Evolutionary conservation across 2,329 filamentous ascomycete species (phyloP).

Genomic region (Metarhizium robertsii): DNA sequence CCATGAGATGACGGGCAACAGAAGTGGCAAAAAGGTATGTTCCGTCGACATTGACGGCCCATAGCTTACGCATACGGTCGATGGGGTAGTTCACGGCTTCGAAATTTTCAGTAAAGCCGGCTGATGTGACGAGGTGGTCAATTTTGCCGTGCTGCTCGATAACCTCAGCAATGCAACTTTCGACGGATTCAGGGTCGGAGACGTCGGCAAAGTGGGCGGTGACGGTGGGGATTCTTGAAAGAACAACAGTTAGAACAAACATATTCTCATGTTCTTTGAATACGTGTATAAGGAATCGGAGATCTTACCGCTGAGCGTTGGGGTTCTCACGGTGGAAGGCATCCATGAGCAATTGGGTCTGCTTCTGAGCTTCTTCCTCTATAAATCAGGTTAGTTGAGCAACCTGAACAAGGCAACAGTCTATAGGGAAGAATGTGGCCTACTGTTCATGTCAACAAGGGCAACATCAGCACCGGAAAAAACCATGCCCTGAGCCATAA

Average conservation of each 20-base stretch:
- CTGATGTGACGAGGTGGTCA: conserved; percentile 89
- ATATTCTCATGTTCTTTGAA: no score
- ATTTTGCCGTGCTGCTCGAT: conserved; percentile 61
- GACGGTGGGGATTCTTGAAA: conserved; percentile 60
- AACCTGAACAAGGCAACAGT: not conserved
- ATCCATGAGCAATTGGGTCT: conserved; percentile 64
- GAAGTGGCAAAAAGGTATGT: conserved; percentile 82
- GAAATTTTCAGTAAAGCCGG: conserved; percentile 93
- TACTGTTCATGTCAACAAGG: conserved; percentile 88
- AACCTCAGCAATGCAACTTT: conserved; percentile 57
- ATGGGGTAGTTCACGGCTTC: conserved; percentile 85
- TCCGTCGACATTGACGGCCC: conserved; percentile 87
- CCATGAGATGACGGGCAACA: conserved; percentile 83
- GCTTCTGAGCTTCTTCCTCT: conserved; percentile 77
- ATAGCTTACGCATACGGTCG: conserved; percentile 86
- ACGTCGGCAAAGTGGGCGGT: conserved; percentile 90
- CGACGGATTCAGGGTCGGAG: conserved; percentile 69
- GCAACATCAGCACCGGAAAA: conserved; percentile 82
- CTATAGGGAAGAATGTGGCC: not conserved
- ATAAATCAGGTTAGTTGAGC: not conserved
- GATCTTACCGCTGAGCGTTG: conserved; percentile 52
- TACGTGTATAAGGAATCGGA: no score
- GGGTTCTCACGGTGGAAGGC: conserved; percentile 75
- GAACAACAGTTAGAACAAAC: not conserved
- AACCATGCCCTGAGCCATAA: conserved; percentile 88